Conservation (phyloP, 2,329 filamentous ascomycete species). For the Salinomyces thailandicus region DNA sequence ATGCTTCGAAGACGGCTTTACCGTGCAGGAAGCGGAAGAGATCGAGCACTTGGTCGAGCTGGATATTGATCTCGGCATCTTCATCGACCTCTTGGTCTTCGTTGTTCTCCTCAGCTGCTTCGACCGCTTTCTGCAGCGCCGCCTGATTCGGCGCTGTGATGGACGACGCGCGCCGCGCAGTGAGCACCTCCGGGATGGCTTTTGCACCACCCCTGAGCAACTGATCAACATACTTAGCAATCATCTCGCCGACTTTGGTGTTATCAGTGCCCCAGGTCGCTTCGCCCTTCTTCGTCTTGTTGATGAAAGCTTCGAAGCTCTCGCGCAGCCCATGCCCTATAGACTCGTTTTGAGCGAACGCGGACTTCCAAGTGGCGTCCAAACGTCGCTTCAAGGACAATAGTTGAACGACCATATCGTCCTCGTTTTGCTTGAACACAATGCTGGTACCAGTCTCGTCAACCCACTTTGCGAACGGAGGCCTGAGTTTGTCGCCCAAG, state of each 20-base stretch:
- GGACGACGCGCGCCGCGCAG: constrained; percentile 36
- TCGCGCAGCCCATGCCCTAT: constrained; percentile 72
- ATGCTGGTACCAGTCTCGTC: constrained; percentile 62
- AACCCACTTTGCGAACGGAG: constrained; percentile 72
- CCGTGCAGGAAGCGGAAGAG: constrained; percentile 95
- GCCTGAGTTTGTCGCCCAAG: constrained; percentile 58
- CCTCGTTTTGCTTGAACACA: constrained; percentile 63
- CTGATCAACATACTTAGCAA: constrained; percentile 90
- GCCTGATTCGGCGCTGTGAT: constrained; percentile 13
- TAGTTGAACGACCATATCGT: constrained; percentile 77
- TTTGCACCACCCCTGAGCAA: constrained; percentile 81
- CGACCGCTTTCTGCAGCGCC: constrained; percentile 43
- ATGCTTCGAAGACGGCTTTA: constrained; percentile 95
- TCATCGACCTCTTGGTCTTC: constrained; percentile 64
- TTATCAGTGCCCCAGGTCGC: constrained; percentile 70
- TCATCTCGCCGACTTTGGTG: constrained; percentile 95
- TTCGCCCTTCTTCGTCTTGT: constrained; percentile 63
- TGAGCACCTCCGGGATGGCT: constrained; percentile 59
- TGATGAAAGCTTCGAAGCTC: constrained; percentile 83
- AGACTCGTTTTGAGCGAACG: constrained; percentile 67
- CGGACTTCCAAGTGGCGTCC: constrained; percentile 63
- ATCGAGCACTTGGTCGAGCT: constrained; percentile 85
- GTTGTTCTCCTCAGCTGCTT: constrained; percentile 47
- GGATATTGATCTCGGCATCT: constrained; percentile 80
- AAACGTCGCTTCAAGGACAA: constrained; percentile 70